phyloP scores from a whole-genome alignment of 495 filamentous ascomycete species.

The Penicillium maclennaniae region DNA sequence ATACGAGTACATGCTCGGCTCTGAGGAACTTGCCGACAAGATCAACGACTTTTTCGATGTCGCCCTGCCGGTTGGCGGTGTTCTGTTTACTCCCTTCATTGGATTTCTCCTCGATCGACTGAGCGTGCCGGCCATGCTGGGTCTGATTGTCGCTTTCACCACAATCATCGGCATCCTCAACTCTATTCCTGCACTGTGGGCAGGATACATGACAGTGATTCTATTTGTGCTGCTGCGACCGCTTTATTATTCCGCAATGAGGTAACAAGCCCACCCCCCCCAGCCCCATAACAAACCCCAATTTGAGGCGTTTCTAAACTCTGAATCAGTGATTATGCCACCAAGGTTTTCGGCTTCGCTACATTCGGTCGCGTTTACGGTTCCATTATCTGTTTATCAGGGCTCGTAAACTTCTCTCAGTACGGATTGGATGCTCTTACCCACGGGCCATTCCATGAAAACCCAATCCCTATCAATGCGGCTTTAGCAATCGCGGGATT shows the following conservation, averaged over 20 bases:
- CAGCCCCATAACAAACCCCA: conserved; percentile 6
- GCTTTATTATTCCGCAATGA: conserved; percentile 51
- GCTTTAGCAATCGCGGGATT: conserved; percentile 59
- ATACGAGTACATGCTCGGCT: conserved; percentile 71
- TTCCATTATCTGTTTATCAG: conserved; percentile 81
- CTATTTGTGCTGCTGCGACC: conserved; percentile 63
- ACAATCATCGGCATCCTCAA: conserved; percentile 77
- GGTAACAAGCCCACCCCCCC: conserved; percentile 46
- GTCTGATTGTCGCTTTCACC: conserved; percentile 65
- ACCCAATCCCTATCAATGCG: conserved; percentile 79
- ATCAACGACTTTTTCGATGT: conserved; percentile 89
- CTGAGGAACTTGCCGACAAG: conserved; percentile 52
- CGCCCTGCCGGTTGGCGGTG: conserved; percentile 81
- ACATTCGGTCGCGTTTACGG: conserved; percentile 95
- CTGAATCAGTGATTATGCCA: conserved; percentile 68
- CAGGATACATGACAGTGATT: conserved; percentile 71
- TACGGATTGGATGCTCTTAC: conserved; percentile 75
- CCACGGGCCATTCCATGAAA: conserved; percentile 62
- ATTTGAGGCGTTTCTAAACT: conserved; percentile 10
- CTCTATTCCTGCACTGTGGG: conserved; percentile 63
- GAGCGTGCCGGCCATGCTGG: conserved; percentile 65
- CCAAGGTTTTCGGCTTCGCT: conserved; percentile 92
- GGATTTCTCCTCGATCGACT: conserved; percentile 70
- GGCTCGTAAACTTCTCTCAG: conserved; percentile 81
- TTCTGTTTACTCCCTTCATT: conserved; percentile 81